A percentile compares a stretch with the other conserved stretches of the same genome.
Evolutionary conservation across 345 rosid genomes (phyloP).

Genomic region (Anastatica hierochuntica): DNA sequence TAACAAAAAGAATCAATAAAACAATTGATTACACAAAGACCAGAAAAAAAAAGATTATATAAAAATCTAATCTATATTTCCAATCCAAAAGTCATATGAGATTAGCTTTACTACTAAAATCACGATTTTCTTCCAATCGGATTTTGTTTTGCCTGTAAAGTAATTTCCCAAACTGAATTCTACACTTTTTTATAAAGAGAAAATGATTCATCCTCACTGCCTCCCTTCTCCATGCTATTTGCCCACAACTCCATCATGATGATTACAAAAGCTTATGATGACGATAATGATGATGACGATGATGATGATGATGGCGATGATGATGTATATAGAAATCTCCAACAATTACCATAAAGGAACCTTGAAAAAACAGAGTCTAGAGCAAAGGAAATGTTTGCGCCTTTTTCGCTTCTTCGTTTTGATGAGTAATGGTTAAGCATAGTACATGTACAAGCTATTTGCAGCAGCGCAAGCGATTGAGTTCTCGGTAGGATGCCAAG

Average conservation of each 20-base stretch:
- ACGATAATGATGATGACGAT: no score
- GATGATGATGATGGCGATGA: conserved; percentile 1
- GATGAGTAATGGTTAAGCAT: conserved; percentile 40
- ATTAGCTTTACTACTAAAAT: conserved; percentile 23
- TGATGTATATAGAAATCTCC: neutral
- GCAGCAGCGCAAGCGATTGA: conserved; percentile 97
- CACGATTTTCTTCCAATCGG: conserved; percentile 27
- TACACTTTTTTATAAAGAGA: conserved; percentile 6
- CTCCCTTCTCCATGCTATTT: neutral
- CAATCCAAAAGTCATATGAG: conserved; percentile 15
- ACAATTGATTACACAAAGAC: conserved; percentile 22
- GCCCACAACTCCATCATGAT: no score
- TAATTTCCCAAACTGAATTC: conserved; percentile 11
- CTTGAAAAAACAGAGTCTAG: no score
- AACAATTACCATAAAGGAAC: conserved; percentile 1
- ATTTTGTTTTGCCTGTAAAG: conserved; percentile 18
- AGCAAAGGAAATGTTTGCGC: conserved; percentile 3
- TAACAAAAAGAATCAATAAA: conserved; percentile 24
- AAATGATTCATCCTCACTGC: conserved; percentile 7
- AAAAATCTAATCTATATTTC: conserved; percentile 16
- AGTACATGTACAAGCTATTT: conserved; percentile 99
- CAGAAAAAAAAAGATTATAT: conserved; percentile 11
- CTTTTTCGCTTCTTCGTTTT: conserved; percentile 7
- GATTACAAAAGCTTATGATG: conserved; percentile 15
- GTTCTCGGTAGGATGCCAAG: conserved; percentile 94